A percentile compares a stretch with the other conserved stretches of the same genome.
Evolutionary conservation across 2,329 filamentous ascomycete species (phyloP).

Genomic region (Fusarium oligoseptatum): DNA sequence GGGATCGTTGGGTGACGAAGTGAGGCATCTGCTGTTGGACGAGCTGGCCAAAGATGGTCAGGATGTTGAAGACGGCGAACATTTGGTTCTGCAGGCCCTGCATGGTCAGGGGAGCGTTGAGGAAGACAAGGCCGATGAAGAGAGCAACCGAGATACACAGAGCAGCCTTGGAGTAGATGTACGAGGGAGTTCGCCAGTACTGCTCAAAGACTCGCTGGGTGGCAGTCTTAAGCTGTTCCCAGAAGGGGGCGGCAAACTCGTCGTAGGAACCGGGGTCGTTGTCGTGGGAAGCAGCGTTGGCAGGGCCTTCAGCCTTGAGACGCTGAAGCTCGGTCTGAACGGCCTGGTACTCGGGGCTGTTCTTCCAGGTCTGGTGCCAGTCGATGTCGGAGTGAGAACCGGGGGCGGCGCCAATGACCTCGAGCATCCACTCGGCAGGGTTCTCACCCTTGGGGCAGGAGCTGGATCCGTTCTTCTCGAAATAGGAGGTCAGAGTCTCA

Average conservation of each 20-base stretch:
- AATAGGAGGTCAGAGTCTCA: constrained; percentile 37
- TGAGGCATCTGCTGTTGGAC: constrained; percentile 86
- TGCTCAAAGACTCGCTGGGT: constrained; percentile 85
- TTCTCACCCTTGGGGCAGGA: constrained; percentile 40
- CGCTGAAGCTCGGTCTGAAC: constrained; percentile 67
- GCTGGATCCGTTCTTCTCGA: constrained; percentile 36
- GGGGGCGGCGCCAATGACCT: constrained; percentile 43
- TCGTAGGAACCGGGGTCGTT: constrained; percentile 64
- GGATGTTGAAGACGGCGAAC: constrained; percentile 86
- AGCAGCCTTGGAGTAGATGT: constrained; percentile 85
- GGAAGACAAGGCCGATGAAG: constrained; percentile 88
- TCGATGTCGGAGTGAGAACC: constrained; percentile 40
- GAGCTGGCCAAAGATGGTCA: constrained; percentile 84
- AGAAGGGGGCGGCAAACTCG: constrained; percentile 86
- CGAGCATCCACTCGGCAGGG: constrained; percentile 47
- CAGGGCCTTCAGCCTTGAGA: constrained; percentile 65
- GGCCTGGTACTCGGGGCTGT: constrained; percentile 62
- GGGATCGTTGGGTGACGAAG: constrained; percentile 82
- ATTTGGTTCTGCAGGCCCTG: constrained; percentile 90
- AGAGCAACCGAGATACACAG: constrained; percentile 76
- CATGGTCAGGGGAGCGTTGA: constrained; percentile 75
- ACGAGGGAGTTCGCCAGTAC: constrained; percentile 90
- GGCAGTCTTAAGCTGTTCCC: constrained; percentile 74
- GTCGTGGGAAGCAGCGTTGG: constrained; percentile 47
- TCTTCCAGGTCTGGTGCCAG: constrained; percentile 43